Evolutionary conservation across 257 asterid species (phyloP).

Genomic region (Jaltomata sinuosa): DNA sequence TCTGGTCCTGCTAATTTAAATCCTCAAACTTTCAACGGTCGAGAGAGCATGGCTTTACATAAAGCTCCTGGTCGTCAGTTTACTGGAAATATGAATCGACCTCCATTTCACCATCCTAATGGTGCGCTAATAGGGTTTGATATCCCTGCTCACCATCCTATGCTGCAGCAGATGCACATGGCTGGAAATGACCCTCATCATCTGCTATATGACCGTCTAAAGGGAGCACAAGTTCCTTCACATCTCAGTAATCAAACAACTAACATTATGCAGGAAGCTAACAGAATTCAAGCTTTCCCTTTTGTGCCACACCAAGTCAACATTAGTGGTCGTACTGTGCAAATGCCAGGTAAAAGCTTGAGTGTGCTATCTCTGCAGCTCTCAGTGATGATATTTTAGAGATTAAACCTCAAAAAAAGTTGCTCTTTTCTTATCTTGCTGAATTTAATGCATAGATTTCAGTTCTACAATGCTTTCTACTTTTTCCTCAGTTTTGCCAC

Average conservation of each 20-base stretch:
- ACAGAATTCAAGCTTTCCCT: constrained; percentile 47
- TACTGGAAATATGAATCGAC: constrained; percentile 36
- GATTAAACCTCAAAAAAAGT: neutral
- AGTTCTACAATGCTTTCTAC: neutral
- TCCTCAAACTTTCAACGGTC: constrained; percentile 45
- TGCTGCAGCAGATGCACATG: constrained; percentile 61
- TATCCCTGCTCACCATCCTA: constrained; percentile 37
- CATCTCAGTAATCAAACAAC: constrained; percentile 45
- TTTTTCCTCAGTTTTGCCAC: neutral
- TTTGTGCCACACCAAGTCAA: constrained; percentile 33
- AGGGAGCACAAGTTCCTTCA: constrained; percentile 31
- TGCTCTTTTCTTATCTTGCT: neutral
- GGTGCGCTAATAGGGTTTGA: constrained; percentile 48
- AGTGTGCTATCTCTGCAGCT: neutral
- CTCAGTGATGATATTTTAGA: neutral
- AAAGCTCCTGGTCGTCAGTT: constrained; percentile 42
- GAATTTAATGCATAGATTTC: neutral
- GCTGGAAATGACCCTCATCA: constrained; percentile 33
- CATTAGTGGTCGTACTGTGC: constrained; percentile 38
- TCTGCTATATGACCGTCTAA: constrained; percentile 29
- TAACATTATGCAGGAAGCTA: constrained; percentile 43
- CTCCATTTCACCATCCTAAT: constrained; percentile 48
- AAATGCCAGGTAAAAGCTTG: constrained; percentile 44
- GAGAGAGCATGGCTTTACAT: constrained; percentile 31
- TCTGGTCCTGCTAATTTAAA: constrained; percentile 40